Evolutionary conservation across 225 moss, liverwort and hornwort genomes (phyloP).

Genomic region (Lunularia cruciata): DNA sequence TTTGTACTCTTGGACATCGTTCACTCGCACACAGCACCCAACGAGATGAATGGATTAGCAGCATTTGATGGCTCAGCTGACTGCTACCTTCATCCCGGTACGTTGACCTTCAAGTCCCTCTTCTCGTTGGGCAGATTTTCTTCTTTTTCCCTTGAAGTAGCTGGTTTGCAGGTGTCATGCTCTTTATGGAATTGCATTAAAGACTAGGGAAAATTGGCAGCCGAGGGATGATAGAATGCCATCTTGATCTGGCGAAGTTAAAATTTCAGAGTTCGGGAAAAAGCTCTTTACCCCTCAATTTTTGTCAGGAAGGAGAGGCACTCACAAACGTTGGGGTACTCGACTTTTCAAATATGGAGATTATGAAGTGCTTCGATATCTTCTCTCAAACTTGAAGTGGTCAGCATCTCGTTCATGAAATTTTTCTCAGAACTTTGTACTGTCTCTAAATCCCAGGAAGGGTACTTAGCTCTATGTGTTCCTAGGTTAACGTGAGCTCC

Average conservation of each 20-base stretch:
- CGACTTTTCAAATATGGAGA: slow-evolving; percentile 96
- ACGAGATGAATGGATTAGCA: slow-evolving; percentile 88
- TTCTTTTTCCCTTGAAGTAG: too few relatives aligned
- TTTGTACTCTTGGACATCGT: slow-evolving; percentile 89
- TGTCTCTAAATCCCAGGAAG: too few relatives aligned
- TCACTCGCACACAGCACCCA: slow-evolving; percentile 85
- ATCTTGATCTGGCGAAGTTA: too few relatives aligned
- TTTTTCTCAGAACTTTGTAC: background rate
- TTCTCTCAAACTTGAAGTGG: slow-evolving; percentile 96
- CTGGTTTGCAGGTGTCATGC: background rate
- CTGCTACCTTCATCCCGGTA: slow-evolving; percentile 89
- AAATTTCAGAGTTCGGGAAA: background rate
- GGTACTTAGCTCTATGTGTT: too few relatives aligned
- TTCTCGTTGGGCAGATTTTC: background rate
- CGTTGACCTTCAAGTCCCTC: background rate
- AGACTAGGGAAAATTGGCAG: background rate
- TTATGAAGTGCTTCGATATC: slow-evolving; percentile 93
- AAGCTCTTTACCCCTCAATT: background rate
- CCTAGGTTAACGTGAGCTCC: too few relatives aligned
- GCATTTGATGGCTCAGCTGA: slow-evolving; percentile 97
- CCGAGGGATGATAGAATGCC: too few relatives aligned
- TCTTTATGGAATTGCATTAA: background rate
- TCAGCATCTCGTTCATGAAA: slow-evolving; percentile 31
- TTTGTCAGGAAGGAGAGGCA: slow-evolving; percentile 76
- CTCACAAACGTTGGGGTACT: slow-evolving; percentile 93